Evolutionary conservation across 1,139 yeast genomes (phyloP).

Genomic region (Yamadazyma pseudoaaseri): DNA sequence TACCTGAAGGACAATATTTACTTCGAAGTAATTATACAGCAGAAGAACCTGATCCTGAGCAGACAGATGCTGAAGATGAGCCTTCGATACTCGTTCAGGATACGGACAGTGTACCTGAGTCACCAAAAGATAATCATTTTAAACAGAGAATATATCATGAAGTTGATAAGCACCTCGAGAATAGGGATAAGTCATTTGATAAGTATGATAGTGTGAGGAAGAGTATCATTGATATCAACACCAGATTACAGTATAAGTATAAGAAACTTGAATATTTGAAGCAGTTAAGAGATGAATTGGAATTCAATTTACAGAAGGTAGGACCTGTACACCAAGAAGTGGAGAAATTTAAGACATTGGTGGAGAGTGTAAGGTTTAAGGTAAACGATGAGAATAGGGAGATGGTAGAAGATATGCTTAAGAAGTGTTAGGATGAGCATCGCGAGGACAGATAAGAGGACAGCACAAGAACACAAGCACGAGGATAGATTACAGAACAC

Average conservation of each 20-base stretch:
- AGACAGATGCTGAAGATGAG: slow-evolving; percentile 7
- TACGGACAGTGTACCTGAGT: slow-evolving; percentile 1
- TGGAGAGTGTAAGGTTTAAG: slow-evolving; percentile 22
- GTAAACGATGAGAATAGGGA: slow-evolving; percentile 9
- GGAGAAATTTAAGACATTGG: slow-evolving; percentile 30
- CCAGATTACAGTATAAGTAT: slow-evolving; percentile 22
- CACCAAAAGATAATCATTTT: slow-evolving; percentile 3
- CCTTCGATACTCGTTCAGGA: slow-evolving; percentile 4
- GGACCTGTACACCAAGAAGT: slow-evolving; percentile 18
- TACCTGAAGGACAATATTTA: slow-evolving; percentile 37
- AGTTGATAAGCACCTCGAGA: slow-evolving; percentile 9
- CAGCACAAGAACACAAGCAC: too few species aligned
- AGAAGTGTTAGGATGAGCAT: slow-evolving; percentile 6
- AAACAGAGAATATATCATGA: slow-evolving; percentile 9
- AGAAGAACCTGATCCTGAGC: neutral
- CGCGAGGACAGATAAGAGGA: too few species aligned
- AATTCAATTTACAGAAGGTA: slow-evolving; percentile 9
- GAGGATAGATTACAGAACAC: too few species aligned
- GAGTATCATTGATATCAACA: slow-evolving; percentile 18
- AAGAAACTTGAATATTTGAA: slow-evolving; percentile 29
- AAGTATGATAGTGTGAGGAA: slow-evolving; percentile 25
- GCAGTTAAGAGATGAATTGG: slow-evolving; percentile 13
- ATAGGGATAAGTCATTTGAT: slow-evolving; percentile 16
- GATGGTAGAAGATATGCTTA: slow-evolving; percentile 6
- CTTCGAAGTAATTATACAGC: neutral